Base-by-base conservation (phyloP, 2,329 filamentous ascomycete species). In the Aspergillus arachidicola region DNA sequence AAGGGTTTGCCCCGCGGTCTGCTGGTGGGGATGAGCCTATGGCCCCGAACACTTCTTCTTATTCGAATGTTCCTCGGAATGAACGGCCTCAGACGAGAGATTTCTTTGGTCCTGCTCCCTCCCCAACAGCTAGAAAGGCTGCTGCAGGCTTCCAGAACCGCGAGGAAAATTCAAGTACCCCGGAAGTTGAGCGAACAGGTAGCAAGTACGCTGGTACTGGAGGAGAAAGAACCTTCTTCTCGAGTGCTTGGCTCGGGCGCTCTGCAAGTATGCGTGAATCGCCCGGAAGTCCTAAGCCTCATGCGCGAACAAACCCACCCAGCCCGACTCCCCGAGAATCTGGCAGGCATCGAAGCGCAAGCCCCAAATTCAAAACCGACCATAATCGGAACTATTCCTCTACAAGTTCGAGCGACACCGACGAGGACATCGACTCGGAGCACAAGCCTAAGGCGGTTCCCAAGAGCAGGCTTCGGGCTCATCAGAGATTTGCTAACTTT, bases 1-100 rank as follows among this genome's bases (percentile, higher is more conserved):
- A 80, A 51, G 86, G 85, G 5, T 89, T 88, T 70, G 84, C 87
- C 60, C 86, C 87, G 23, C 81, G 81, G n/a, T 81, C 81, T 7
- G 81, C 85, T 36, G 85, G 84, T n/a, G 85, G 82, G 41, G 86
- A 89, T 69, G 86, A 89, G 68, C 81, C 84, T 41, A 85, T 85
- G 72, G 86, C 86, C 26, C 72, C 76, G 21, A 81, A 82, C 62
- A 83, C 82, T 14, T 83, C 83, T 3, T 81, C 84, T n/a, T 84
- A 84, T 68, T 75, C 74, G 23, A 80, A 72, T 59, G 70, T 73
- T 6, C 70, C 69, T 28, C 72, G 76, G 43, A 68, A 69, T 48
- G 78, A 80, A 60, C 79, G 73, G 65, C 68, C 67, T 28, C 65
- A 71, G 19, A 67, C 67, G 23, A 69, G 77, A 41, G 68, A 68